Evolutionary conservation across 2,329 filamentous ascomycete genomes (phyloP), one percentile per base, ranked within the genome.

Genomic region (Fusarium caatingaense): DNA sequence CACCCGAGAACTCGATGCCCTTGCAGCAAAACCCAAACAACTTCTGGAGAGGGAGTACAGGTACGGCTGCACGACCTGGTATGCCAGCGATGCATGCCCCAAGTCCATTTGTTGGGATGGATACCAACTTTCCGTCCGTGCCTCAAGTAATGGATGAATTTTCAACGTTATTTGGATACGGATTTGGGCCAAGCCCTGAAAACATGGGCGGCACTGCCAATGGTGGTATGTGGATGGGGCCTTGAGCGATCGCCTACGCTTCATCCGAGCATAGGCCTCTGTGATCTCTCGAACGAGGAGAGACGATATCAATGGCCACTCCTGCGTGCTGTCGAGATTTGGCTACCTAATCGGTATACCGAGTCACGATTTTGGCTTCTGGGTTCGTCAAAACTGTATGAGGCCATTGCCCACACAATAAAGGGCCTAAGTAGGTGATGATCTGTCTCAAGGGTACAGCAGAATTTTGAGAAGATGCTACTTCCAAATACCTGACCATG

Each of bases 101-200:
- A 15, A 78, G 77, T 58, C 77, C 78, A 0, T 80, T 80, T 44
- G 79, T 80, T 50, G 78, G 78, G 0, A 79, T 81, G 54, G 79
- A 81, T 48, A 68, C 78, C 40, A 78, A 74, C 42, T 78, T 81
- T 51, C 78, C 78, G 6, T 79, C 79, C 8, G 79, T 81, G 48
- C 79, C 79, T n/a, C 79, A 80, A 55, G 79, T 76, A 5, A 67
- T 80, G 66, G 79, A 81, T 60, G 78, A 81, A 55, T 80, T 81
- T 60, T 78, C 78, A 8, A 76, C 75, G 1, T 71, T 78, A 32
- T 77, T 78, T 51, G 76, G 76, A 9, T 76, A 77, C 20, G 75
- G 76, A 6, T 77, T 77, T 59, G 76, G 76, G 13, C 72, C 75
- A n/a, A 77, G 74, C 54, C 72, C 75, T 27, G 75, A 77, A 45